Evolutionary conservation across 139 green algal genomes (phyloP).

Genomic region (Tetraselmis chui): DNA sequence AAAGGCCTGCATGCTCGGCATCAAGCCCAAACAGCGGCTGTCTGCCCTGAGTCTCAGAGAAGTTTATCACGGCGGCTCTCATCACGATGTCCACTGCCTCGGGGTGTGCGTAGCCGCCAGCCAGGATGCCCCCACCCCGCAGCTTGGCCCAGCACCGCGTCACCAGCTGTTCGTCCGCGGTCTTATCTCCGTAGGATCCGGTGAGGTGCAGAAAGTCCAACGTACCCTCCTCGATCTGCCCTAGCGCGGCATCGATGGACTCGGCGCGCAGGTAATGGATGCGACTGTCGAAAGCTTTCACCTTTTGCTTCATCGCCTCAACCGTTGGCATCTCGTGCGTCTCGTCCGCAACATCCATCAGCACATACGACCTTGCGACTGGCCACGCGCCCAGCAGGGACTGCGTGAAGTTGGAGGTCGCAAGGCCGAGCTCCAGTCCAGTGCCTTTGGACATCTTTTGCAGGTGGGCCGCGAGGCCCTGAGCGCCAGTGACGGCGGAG

Average conservation of each 20-base stretch:
- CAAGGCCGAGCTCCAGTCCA: background rate
- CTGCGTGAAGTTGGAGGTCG: background rate
- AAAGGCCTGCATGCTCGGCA: background rate
- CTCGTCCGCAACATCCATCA: background rate
- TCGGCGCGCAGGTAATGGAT: background rate
- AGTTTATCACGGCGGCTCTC: background rate
- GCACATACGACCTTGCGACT: background rate
- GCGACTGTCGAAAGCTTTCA: background rate
- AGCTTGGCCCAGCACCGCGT: slow-evolving; percentile 36
- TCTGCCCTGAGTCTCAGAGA: background rate
- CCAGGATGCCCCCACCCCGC: slow-evolving; percentile 23
- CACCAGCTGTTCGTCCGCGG: slow-evolving; percentile 25
- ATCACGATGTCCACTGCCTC: slow-evolving; percentile 19
- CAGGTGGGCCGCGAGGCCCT: background rate
- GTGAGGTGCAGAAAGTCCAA: slow-evolving; percentile 48
- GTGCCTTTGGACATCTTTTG: background rate
- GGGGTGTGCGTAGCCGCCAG: slow-evolving; percentile 12
- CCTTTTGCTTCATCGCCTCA: background rate
- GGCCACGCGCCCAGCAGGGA: background rate
- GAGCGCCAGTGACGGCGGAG: background rate
- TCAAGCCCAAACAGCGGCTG: slow-evolving; percentile 17
- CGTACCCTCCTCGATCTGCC: slow-evolving; percentile 16
- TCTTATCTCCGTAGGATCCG: slow-evolving; percentile 39
- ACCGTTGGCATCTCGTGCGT: background rate
- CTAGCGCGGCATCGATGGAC: background rate